Percentiles rank a stretch among this genome's conserved stretches.
phyloP scores from a whole-genome alignment of 73 alveolate species.

The Tetrahymena malaccensis region DNA sequence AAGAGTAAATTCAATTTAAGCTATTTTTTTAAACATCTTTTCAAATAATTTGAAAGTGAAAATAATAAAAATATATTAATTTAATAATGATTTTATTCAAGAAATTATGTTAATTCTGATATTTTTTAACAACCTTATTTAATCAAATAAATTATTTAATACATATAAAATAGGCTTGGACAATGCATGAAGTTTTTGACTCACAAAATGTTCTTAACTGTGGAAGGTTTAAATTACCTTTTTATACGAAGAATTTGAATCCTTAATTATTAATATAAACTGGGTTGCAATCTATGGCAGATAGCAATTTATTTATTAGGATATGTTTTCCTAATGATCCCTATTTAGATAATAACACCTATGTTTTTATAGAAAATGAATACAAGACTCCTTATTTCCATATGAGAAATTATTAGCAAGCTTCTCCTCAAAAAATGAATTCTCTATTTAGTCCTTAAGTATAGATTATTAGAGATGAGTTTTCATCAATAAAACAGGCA shows the following conservation, averaged over 20 bases:
- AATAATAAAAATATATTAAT: too few species aligned
- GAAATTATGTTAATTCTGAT: too few species aligned
- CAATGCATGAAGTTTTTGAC: neutral
- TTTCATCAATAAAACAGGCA: neutral
- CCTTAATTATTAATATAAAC: neutral
- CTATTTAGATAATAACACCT: neutral
- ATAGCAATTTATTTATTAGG: neutral
- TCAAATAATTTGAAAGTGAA: too few species aligned
- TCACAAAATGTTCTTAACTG: neutral
- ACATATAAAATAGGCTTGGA: neutral
- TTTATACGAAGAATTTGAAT: neutral
- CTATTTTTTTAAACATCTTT: too few species aligned
- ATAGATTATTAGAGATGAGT: neutral
- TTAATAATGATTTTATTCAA: too few species aligned
- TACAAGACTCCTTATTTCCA: neutral
- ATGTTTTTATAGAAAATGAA: neutral
- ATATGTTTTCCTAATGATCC: neutral
- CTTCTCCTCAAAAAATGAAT: neutral
- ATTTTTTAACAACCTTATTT: too few species aligned
- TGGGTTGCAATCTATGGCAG: neutral
- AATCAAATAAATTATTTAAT: too few species aligned
- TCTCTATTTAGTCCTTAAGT: neutral
- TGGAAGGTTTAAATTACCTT: neutral
- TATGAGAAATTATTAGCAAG: neutral
- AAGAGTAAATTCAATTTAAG: neutral